phyloP scores from a whole-genome alignment of 495 filamentous ascomycete species.

The Neurospora sp. region DNA sequence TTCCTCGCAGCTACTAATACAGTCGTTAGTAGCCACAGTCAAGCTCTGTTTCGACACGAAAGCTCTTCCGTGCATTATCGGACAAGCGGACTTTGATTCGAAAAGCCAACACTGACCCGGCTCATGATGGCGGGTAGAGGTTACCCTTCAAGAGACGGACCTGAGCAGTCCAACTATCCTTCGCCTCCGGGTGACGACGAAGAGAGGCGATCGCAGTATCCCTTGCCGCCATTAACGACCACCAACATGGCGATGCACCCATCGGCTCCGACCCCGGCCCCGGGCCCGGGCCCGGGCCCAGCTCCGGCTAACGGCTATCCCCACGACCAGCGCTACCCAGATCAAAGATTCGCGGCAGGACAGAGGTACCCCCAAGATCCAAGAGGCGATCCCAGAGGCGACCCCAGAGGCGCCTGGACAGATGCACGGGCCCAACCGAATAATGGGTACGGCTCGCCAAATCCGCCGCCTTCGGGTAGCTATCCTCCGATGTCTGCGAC shows the following conservation, averaged over 20 bases:
- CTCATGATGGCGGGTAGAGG: conserved; percentile 12
- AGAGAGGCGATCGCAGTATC: conserved; percentile 10
- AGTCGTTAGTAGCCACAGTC: not conserved
- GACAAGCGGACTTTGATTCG: not conserved
- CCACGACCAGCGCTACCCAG: conserved; percentile 14
- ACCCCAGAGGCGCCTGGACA: not conserved
- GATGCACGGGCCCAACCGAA: not conserved
- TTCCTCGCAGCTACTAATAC: not conserved
- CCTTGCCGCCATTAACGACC: not conserved
- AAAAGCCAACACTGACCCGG: not conserved
- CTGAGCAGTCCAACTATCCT: conserved; percentile 36
- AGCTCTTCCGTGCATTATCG: not conserved
- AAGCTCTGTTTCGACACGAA: not conserved
- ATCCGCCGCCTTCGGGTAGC: not conserved
- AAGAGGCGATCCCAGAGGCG: not conserved
- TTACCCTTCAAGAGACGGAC: conserved; percentile 26
- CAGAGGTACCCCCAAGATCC: conserved; percentile 5
- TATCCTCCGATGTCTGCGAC: conserved; percentile 12
- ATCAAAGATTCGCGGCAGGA: not conserved
- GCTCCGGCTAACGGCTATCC: conserved; percentile 10
- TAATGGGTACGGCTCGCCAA: not conserved
- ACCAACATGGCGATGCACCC: not conserved
- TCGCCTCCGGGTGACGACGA: conserved; percentile 38
- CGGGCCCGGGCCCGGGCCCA: not conserved
- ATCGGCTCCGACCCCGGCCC: not conserved